phyloP scores from a whole-genome alignment of 371 early-diverging fungal genomes.

The Mucor piriformis region DNA sequence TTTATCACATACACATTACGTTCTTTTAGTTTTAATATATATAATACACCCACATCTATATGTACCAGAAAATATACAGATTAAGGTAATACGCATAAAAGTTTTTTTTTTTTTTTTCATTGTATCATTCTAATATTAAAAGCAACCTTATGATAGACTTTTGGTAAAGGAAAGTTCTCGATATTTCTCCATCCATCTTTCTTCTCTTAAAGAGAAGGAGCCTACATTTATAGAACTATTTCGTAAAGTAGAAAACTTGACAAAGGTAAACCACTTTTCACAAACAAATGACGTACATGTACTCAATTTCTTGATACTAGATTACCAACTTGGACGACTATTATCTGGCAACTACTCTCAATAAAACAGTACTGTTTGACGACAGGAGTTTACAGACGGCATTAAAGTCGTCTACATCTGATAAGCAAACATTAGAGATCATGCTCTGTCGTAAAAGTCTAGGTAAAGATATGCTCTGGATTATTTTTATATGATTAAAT shows the following conservation, averaged over 20 bases:
- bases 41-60: constrained; percentile 1
- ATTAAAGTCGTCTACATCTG: constrained; percentile 24
- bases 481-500: not conserved
- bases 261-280: constrained; percentile 30
- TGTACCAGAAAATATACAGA: constrained; percentile 22
- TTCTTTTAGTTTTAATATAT: constrained; percentile 3
- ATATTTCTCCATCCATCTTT: constrained; percentile 38
- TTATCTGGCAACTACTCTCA: constrained; percentile 19
- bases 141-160: constrained; percentile 33
- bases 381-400: constrained; percentile 34
- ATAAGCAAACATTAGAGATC: constrained; percentile 34
- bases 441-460: constrained; percentile 32
- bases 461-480: not conserved
- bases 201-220: constrained; percentile 34
- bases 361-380: constrained; percentile 29
- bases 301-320: constrained; percentile 24
- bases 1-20: not conserved
- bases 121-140: no score
- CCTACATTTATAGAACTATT: constrained; percentile 41
- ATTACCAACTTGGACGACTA: constrained; percentile 36
- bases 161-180: constrained; percentile 34
- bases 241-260: constrained; percentile 32
- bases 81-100: constrained; percentile 17
- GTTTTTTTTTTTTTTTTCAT: no score
- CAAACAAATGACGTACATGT: no score